These are phyloP conservation scores for Aspergillus nanangensis DNA, from an alignment of 495 filamentous ascomycete genomes.

Conservation along the genomic window DNA sequence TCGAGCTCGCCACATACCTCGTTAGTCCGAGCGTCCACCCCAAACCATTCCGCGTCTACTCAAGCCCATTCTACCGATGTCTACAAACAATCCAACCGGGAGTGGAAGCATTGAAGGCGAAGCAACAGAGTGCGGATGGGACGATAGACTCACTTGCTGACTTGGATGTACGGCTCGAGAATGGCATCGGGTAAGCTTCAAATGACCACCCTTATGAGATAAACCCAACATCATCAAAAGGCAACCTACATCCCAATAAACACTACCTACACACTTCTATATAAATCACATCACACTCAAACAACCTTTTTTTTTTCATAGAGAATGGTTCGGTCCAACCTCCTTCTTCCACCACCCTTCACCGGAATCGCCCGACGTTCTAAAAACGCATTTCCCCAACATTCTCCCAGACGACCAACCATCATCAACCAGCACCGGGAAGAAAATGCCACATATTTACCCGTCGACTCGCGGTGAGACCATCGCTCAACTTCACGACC, in stretches of 20 bases:
- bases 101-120: constrained; percentile 47
- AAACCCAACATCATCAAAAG: background rate
- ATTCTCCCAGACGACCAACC: constrained; percentile 27
- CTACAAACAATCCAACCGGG: constrained; percentile 78
- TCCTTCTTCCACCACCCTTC: constrained; percentile 74
- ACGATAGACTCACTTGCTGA: constrained; percentile 14
- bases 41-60: constrained; percentile 63
- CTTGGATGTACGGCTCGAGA: constrained; percentile 61
- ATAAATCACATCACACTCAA: background rate
- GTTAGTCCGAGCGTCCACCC: constrained; percentile 59
- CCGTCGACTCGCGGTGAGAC: constrained; percentile 72
- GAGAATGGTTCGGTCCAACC: constrained; percentile 82
- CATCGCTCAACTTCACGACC: constrained; percentile 72
- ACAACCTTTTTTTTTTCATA: constrained; percentile 13
- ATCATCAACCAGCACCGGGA: constrained; percentile 29
- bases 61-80: constrained; percentile 86
- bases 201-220: no score
- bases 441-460: constrained; percentile 54
- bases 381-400: constrained; percentile 62
- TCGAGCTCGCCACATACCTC: constrained; percentile 68
- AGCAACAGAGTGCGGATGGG: constrained; percentile 6
- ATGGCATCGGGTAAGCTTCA: constrained; percentile 62
- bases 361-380: constrained; percentile 54
- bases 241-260: background rate
- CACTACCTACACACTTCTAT: background rate